Evolutionary conservation across 2,329 filamentous ascomycete species (phyloP), one percentile per base, ranked within the genome.

Genomic region (Knufia fluminis): DNA sequence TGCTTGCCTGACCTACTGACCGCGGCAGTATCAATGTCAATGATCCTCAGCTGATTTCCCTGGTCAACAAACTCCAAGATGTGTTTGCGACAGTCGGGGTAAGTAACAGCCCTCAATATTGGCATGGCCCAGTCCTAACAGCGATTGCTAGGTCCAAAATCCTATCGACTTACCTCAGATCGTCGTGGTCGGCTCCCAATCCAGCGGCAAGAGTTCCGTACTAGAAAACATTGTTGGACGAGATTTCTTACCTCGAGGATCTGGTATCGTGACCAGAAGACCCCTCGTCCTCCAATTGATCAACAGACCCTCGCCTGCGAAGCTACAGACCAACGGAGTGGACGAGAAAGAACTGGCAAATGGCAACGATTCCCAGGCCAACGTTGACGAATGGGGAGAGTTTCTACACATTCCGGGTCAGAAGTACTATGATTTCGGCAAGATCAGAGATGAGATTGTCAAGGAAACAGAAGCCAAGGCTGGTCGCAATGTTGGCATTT

Each of bases 31-130:
- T 84, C 67, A 85, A 84, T 66, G 81, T 85, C 54, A 85, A 85
- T 64, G 81, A 85, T 62, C 81, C 81, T 22, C 74, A 74, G 57
- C 73, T 85, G 60, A 85, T 85, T 62, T 83, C 81, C 26, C 85
- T 97, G 61, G 92, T 98, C 67, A 98, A 98, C 77, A 97, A 94
- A 76, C 83, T 98, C 42, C 92, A 98, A 69, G 92, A 98, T 87
- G 92, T 98, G 61, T 98, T 98, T 68, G 85, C 91, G 55, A 97
- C 92, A 36, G 92, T 98, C 61, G 92, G 92, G 61, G 81, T 85
- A 74, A 59, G 80, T 77, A 22, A 38, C n/a, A 46, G 32, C 14
- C 23, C 36, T 46, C 20, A 28, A 26, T 46, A 39, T 44, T 58
- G 61, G 65, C 65, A 60, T 56, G 54, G 53, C 58, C 53, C 49